phyloP scores from a whole-genome alignment of 2,329 filamentous ascomycete species.

The Phialophora tarda region DNA sequence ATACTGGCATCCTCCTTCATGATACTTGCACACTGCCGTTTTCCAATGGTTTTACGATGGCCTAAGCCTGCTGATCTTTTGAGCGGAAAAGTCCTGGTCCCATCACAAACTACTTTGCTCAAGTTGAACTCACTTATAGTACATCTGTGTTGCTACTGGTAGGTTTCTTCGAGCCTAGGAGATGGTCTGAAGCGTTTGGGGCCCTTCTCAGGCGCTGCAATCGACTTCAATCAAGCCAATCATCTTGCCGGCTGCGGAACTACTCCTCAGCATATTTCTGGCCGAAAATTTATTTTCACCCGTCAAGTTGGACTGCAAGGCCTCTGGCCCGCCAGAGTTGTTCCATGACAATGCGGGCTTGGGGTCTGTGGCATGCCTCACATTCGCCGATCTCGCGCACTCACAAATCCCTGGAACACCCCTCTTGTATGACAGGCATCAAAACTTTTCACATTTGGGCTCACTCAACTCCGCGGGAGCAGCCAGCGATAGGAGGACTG shows the following conservation, averaged over 20 bases:
- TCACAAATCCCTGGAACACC: not conserved
- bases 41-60: not conserved
- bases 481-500: not conserved
- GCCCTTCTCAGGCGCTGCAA: not conserved
- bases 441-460: not conserved
- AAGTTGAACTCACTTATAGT: not conserved
- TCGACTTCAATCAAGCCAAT: not conserved
- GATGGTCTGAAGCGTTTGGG: not conserved
- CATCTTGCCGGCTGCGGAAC: not conserved
- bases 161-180: not conserved
- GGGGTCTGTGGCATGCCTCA: not conserved
- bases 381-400: not conserved
- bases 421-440: not conserved
- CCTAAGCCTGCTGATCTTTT: not conserved
- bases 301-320: not conserved
- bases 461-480: not conserved
- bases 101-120: not conserved
- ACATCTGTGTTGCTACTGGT: not conserved
- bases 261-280: not conserved
- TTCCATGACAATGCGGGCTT: not conserved
- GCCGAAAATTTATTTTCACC: not conserved
- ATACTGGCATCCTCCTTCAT: not conserved
- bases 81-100: not conserved
- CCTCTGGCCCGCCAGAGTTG: not conserved
- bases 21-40: not conserved